Evolutionary conservation across 257 asterid species (phyloP), one percentile per base, ranked within the genome.

Genomic region (Henckelia pumila): DNA sequence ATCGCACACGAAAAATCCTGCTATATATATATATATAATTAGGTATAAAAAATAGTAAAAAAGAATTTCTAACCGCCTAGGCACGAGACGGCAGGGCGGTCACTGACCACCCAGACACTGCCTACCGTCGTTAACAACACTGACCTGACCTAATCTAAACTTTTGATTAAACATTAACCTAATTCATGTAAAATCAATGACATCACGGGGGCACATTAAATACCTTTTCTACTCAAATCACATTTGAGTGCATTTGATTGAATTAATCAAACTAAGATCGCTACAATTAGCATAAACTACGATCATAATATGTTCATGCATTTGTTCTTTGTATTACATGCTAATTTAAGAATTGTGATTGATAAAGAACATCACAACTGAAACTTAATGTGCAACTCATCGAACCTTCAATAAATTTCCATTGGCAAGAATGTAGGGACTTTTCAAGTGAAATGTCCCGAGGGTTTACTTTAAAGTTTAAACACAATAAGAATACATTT

Each of bases 381-480:
- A 40, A 6, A 60, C 20, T 26, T 56, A 3, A 64, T 5, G 2
- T 22, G 8, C 69, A 37, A 64, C n/a, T 20, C 65, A 29, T 4
- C 56, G n/a, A 73, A 61, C 63, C 33, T 23, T 9, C 29, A 68
- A 21, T 49, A 47, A 47, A 35, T 17, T 32, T 57, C 19, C 37
- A 35, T 24, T 64, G 24, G 58, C 10, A 24, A 22, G 26, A 63
- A 16, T 25, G 8, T 67, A 30, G 9, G 9, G 29, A 7, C 4
- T 33, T 44, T 44, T 44, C 52, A 44, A 37, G 14, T 44, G 52
- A 44, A 13, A 14, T 14, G n/a, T 40, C 7, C 52, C 13, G 52
- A 44, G 2, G 19, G 52, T 44, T 44, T 44, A 14, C 19, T 44
- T 44, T 14, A 11, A 44, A 14, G 7, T 44, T 44, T 14, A 11